Percentiles rank a stretch among this genome's conserved stretches.
Conservation (phyloP, 2,329 filamentous ascomycete genomes). For the Cryphonectria carpinicola region DNA sequence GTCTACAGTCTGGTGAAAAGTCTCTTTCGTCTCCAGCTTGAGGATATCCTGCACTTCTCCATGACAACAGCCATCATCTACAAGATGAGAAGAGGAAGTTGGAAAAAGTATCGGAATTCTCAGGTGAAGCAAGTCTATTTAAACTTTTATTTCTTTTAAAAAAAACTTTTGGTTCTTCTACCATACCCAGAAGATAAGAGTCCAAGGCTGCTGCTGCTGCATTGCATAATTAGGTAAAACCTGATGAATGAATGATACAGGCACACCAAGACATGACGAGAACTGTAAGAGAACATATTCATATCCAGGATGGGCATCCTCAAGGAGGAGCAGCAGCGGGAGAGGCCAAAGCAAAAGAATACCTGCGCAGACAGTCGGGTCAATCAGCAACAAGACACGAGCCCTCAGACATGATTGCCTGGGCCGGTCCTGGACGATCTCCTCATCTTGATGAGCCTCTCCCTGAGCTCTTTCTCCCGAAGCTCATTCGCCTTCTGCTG, state of each 20-base stretch:
- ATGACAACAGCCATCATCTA: no score
- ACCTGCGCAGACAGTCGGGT: slow-evolving; percentile 17
- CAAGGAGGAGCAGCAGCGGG: background rate
- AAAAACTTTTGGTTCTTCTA: background rate
- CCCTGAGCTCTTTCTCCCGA: slow-evolving; percentile 55
- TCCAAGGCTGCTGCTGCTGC: background rate
- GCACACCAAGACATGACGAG: background rate
- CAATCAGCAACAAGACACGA: slow-evolving; percentile 43
- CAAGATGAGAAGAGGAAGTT: no score
- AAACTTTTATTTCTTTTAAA: background rate
- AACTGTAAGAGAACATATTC: background rate
- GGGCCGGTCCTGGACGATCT: slow-evolving; percentile 49
- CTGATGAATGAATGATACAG: background rate
- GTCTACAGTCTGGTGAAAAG: no score
- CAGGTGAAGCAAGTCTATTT: background rate
- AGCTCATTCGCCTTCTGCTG: slow-evolving; percentile 50
- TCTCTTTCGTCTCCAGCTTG: no score
- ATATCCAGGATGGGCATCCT: background rate
- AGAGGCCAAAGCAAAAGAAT: background rate
- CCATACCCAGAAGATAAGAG: background rate
- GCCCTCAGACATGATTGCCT: slow-evolving; percentile 47
- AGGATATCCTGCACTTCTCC: no score
- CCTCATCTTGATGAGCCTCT: slow-evolving; percentile 59
- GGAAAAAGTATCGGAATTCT: background rate
- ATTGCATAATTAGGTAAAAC: background rate